Base-by-base conservation (phyloP, 345 rosid genomes). In the Lepidium didymum region DNA sequence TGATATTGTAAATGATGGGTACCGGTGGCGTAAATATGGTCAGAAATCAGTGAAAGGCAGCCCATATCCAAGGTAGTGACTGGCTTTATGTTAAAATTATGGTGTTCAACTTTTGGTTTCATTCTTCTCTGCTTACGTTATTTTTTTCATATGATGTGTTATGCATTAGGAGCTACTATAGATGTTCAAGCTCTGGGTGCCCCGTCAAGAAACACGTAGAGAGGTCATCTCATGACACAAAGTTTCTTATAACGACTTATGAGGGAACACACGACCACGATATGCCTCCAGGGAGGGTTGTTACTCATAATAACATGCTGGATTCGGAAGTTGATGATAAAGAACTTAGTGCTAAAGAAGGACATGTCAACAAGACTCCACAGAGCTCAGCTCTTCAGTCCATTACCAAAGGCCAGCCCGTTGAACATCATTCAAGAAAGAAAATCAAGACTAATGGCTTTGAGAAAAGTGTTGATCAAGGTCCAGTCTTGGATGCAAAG, bases 21-120 rank as follows among this genome's bases (percentile, higher is more conserved):
- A 86, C 65, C 92, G 97, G 31, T 93, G 99, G 99, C 99, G 97
- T 61, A 93, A 93, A 80, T 93, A 93, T 77, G 99, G 99, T 67
- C 99, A 90, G 80, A 93, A 93, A 77, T 62, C 90, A 64, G 96
- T 93, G 56, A 93, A 93, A 83, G 97, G 99, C 68, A 93, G 87
- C 67, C 92, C 95, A 33, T 82, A 93, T 81, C 99, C 99, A 34
- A 90, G 99, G 99, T 88, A 73, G 33, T 52, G 54, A 34, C 66
- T 25, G 1, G 10, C 40, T 49, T 38, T 66, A 36, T 27, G 43
- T 14, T 54, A 27, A 43, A 42, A 46, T 43, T 15, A 13, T 61
- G n/a, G 8, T 45, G 44, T 54, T 10, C 10, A 29, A 2, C 25
- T 62, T 33, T 19, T 8, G 0, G 4, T 10, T 51, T 29, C 19